Evolutionary conservation across 768 basidiomycete species (phyloP), one percentile per base, ranked within the genome.

Genomic region (Lactifluus hygrophoroides): DNA sequence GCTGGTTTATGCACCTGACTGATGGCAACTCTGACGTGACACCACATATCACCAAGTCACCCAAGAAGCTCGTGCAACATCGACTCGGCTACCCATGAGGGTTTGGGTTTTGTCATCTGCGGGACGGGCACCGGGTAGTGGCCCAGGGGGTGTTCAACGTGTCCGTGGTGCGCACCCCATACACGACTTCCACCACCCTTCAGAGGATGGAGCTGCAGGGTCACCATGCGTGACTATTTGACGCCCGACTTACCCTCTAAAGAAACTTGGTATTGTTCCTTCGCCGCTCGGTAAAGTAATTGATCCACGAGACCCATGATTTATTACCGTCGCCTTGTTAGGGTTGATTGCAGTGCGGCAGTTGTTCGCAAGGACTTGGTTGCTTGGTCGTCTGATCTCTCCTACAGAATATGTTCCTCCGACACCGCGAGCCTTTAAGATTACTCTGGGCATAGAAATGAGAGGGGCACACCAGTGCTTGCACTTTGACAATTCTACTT

Each of bases 271-370:
- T 34, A 37, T 14, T n/a, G 28, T 25, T 4, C 28, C 27, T 27
- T 28, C 19, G 32, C 40, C 16, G 34, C 47, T 21, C 17, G n/a
- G n/a, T 7, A 17, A 27, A 27, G 42, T 52, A 34, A 51, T 30
- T 44, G 28, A 2, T 49, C 61, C 34, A 27, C 47, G 30, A 38
- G 56, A 53, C 48, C 59, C 59, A 50, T 37, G 46, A 35, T n/a
- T 19, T 43, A 56, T 60, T 54, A 30, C 46, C 53, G 58, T 47
- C n/a, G 14, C 34, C 38, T 1, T 13, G 17, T 48, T 17, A n/a
- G n/a, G n/a, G n/a, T 19, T n/a, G n/a, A 7, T 19, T 7, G 16
- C 19, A 8, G 19, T 19, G n/a, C n/a, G n/a, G n/a, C n/a, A n/a
- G 40, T 19, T 40, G 40, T 40, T 19, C n/a, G n/a, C 40, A 19